These are phyloP conservation scores for Coniferiporia sulphurascens DNA, from an alignment of 1,284 basidiomycete genomes.

Conservation along the genomic window DNA sequence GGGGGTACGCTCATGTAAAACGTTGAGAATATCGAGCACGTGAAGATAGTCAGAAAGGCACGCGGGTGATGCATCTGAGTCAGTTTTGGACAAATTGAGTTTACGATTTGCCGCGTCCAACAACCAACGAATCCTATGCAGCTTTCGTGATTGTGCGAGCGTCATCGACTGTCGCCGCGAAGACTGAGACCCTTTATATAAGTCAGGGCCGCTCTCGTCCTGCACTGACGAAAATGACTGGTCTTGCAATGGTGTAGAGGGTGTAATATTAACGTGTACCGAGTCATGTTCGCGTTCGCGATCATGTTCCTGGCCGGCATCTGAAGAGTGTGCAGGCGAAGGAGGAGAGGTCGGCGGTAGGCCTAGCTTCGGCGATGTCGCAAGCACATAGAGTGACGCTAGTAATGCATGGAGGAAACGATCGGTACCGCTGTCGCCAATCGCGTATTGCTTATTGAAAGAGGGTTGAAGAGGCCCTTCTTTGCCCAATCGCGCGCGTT, in stretches of 20 bases:
- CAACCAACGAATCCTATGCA: slow-evolving; percentile 47
- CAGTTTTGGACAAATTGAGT: slow-evolving; percentile 42
- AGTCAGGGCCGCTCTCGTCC: slow-evolving; percentile 9
- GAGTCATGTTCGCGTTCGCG: slow-evolving; percentile 1
- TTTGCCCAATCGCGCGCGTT: slow-evolving; percentile 31
- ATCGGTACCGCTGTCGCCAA: slow-evolving; percentile 55
- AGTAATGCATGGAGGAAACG: slow-evolving; percentile 74
- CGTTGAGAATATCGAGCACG: slow-evolving; percentile 65
- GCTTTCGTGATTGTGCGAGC: slow-evolving; percentile 48
- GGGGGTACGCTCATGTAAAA: slow-evolving; percentile 67
- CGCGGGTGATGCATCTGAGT: slow-evolving; percentile 37
- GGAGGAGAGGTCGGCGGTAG: slow-evolving; percentile 35
- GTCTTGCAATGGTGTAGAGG: slow-evolving; percentile 34
- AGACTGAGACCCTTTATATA: slow-evolving; percentile 24
- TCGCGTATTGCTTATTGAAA: slow-evolving; percentile 44
- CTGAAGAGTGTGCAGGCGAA: slow-evolving; percentile 36
- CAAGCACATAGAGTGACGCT: slow-evolving; percentile 74
- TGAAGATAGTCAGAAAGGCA: slow-evolving; percentile 74
- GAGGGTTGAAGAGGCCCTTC: slow-evolving; percentile 37
- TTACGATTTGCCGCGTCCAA: slow-evolving; percentile 43
- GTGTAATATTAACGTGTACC: slow-evolving; percentile 33
- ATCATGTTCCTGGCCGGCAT: slow-evolving; percentile 3
- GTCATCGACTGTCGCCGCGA: slow-evolving; percentile 46
- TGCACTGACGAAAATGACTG: slow-evolving; percentile 21
- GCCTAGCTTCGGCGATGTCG: slow-evolving; percentile 62